Base-by-base conservation (phyloP, 2,329 filamentous ascomycete species). In the Claviceps africana region DNA sequence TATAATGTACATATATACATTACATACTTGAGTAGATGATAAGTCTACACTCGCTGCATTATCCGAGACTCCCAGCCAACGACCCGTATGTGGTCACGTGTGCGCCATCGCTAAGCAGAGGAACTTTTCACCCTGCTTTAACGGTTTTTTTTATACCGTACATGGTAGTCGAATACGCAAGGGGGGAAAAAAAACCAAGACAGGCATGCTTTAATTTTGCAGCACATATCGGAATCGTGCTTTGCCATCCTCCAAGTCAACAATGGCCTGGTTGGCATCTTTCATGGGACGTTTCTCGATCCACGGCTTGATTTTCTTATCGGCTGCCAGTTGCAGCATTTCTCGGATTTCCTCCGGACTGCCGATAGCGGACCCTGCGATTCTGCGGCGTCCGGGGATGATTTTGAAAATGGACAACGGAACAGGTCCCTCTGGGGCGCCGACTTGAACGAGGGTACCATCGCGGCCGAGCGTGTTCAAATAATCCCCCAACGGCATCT, bases 381-480 rank as follows among this genome's bases (percentile, higher is more conserved):
- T 62, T 56, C 70, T 72, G 22, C 71, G 64, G 7, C 76, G 73
- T 58, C 78, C 81, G 44, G 63, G 66, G 45, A 84, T 79, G 57
- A 86, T 62, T 19, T 72, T 65, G 55, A 74, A 77, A 2, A 57
- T 37, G 2, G 33, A 4, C 6, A 63, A 5, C 3, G 54, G 42
- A 22, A 61, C 35, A 1, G 50, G 51, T 8, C 53, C 58, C 30
- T 61, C 61, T 28, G 61, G 61, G 42, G 49, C 59, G 51, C 83
- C 83, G 45, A 87, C 74, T 63, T 85, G 80, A 45, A 86, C 75
- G 58, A 85, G 79, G 3, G 73, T 73, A 15, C 83, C 83, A 49
- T 79, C 73, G 2, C 72, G 64, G 54, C 74, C 71, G 28, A 87
- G 69, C 10, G 86, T 69, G 22, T 69, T 63, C 53, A 87, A 66